Evolutionary conservation across 2,329 filamentous ascomycete species (phyloP).

Genomic region (Myriosclerotinia duriaeana): DNA sequence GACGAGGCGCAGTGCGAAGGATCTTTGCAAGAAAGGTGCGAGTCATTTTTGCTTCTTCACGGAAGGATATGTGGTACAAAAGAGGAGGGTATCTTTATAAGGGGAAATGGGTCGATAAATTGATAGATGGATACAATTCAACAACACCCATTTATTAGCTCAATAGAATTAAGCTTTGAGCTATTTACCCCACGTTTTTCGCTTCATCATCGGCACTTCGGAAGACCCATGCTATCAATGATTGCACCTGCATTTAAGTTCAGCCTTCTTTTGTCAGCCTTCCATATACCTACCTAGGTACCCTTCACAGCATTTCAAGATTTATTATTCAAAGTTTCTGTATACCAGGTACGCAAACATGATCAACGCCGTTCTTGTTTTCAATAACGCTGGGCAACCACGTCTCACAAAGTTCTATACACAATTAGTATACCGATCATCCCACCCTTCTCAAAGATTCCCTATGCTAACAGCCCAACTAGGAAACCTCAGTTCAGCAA

Average conservation of each 20-base stretch:
- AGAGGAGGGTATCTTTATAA: background rate
- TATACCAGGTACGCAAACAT: conserved; percentile 50
- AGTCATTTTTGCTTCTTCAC: conserved; percentile 8
- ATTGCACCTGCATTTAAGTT: conserved; percentile 1
- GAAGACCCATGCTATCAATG: background rate
- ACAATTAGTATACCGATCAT: conserved; percentile 65
- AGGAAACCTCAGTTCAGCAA: conserved; percentile 98
- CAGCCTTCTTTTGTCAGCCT: conserved; percentile 20
- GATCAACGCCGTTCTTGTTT: conserved; percentile 98
- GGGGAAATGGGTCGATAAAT: conserved; percentile 1
- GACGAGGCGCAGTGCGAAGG: conserved; percentile 12
- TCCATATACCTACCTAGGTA: background rate
- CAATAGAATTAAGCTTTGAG: conserved; percentile 12
- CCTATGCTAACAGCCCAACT: conserved; percentile 27
- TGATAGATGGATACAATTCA: background rate
- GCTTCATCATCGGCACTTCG: conserved; percentile 15
- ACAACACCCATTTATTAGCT: background rate
- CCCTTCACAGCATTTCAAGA: conserved; percentile 14
- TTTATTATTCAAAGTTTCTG: background rate
- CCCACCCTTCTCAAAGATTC: conserved; percentile 10
- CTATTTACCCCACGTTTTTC: conserved; percentile 28
- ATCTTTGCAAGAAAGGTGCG: conserved; percentile 15
- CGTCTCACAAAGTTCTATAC: conserved; percentile 98
- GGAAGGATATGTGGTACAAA: background rate
- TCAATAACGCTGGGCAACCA: conserved; percentile 97